A percentile compares a stretch with the other conserved stretches of the same genome.
Evolutionary conservation across 768 basidiomycete genomes (phyloP).

Genomic region (Tylopilus vinaceipallidus): DNA sequence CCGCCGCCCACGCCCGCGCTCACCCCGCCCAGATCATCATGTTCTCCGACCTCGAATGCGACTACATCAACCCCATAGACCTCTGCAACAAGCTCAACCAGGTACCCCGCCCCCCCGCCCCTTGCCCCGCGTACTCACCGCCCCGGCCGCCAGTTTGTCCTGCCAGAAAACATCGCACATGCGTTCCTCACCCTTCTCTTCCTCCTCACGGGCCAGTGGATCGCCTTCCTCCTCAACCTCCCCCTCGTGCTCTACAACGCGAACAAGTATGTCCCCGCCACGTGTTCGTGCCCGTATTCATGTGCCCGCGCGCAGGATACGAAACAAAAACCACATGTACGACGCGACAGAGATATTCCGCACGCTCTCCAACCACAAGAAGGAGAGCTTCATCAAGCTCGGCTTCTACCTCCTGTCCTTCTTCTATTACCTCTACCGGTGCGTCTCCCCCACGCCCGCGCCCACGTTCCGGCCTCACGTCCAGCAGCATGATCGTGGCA

Average conservation of each 20-base stretch:
- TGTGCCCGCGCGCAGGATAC: conserved; percentile 55
- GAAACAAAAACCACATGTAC: conserved; percentile 95
- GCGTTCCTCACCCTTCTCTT: conserved; percentile 88
- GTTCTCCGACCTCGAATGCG: conserved; percentile 99
- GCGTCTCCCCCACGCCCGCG: conserved; percentile 29
- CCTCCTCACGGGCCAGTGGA: conserved; percentile 95
- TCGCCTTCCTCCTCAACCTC: conserved; percentile 85
- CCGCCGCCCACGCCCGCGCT: background rate
- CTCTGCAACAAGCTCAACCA: conserved; percentile 99
- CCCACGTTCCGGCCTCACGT: background rate
- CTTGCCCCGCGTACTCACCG: background rate
- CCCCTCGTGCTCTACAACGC: conserved; percentile 88
- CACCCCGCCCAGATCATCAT: conserved; percentile 81
- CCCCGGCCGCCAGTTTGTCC: conserved; percentile 75
- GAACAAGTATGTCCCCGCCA: conserved; percentile 72
- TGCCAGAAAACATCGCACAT: conserved; percentile 95
- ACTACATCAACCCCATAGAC: conserved; percentile 99
- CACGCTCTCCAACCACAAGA: conserved; percentile 90
- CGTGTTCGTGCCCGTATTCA: background rate
- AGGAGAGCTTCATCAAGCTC: conserved; percentile 92
- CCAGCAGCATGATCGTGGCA: conserved; percentile 78
- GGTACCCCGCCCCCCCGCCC: conserved; percentile 42
- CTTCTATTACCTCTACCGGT: conserved; percentile 92
- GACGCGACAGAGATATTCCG: conserved; percentile 99
- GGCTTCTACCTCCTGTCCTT: conserved; percentile 91